These are phyloP conservation scores for Rhypophila decipiens DNA, from an alignment of 495 filamentous ascomycete genomes.

Conservation along the genomic window DNA sequence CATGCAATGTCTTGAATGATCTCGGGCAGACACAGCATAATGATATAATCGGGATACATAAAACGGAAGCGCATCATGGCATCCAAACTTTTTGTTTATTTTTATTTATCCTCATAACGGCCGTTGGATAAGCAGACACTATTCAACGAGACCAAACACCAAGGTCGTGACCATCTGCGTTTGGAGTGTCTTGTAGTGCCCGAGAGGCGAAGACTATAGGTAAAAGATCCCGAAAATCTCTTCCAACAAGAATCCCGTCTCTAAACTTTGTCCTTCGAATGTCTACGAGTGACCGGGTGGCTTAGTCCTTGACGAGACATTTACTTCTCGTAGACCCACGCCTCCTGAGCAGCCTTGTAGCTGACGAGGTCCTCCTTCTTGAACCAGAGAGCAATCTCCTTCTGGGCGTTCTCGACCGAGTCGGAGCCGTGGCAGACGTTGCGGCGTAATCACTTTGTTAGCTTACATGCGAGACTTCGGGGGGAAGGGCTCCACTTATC, in stretches of 20 bases:
- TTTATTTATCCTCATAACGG: background rate
- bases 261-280: no score
- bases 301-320: no score
- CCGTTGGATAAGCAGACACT: background rate
- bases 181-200: no score
- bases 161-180: background rate
- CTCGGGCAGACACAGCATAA: no score
- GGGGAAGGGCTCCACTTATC: conserved; percentile 3
- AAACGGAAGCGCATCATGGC: no score
- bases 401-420: conserved; percentile 95
- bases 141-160: background rate
- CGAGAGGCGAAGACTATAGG: no score
- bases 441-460: conserved; percentile 51
- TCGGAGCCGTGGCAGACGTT: conserved; percentile 99
- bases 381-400: conserved; percentile 99
- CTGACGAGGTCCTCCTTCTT: conserved; percentile 68
- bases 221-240: no score
- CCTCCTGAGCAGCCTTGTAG: conserved; percentile 72
- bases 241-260: no score
- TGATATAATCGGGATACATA: no score
- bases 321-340: conserved; percentile 87
- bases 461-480: no score
- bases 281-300: no score
- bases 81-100: no score
- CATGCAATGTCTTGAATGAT: background rate